Percentiles rank a stretch among this genome's conserved stretches.
These are phyloP conservation scores for Teratosphaeriaceae sp. DNA, from an alignment of 2,329 filamentous ascomycete species.

Conservation along the genomic window DNA sequence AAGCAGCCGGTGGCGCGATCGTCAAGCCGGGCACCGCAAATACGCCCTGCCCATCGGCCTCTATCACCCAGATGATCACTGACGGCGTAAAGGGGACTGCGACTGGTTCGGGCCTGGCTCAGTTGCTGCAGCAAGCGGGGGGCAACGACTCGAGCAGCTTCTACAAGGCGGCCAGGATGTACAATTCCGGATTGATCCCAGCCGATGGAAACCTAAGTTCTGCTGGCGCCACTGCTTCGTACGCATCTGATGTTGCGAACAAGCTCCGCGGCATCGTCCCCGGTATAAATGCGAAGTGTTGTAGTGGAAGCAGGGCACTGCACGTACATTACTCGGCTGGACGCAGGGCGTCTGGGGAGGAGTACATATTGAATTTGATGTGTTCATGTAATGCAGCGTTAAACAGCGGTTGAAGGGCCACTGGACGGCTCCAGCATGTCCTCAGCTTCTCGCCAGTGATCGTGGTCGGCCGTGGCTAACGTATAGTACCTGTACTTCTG, in stretches of 20 bases:
- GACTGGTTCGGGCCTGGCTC: conserved; percentile 34
- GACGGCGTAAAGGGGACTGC: conserved; percentile 40
- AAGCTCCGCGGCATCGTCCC: neutral
- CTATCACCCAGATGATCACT: conserved; percentile 35
- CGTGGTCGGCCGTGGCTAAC: no score
- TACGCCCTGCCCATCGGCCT: conserved; percentile 33
- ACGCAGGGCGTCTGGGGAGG: neutral
- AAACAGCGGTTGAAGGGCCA: no score
- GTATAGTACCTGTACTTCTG: no score
- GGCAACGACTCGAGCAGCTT: conserved; percentile 28
- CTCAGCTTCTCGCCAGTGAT: no score
- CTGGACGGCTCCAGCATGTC: neutral
- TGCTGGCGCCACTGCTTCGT: conserved; percentile 44
- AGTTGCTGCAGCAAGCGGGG: conserved; percentile 26
- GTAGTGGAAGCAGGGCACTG: neutral
- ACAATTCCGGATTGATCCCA: conserved; percentile 44
- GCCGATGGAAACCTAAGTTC: conserved; percentile 27
- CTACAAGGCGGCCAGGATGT: conserved; percentile 43
- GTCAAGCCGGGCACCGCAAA: conserved; percentile 20
- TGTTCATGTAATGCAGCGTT: no score
- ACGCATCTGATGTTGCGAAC: conserved; percentile 47
- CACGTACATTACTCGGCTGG: neutral
- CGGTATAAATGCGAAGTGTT: neutral
- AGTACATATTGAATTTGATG: no score
- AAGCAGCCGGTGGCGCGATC: conserved; percentile 6